Evolutionary conservation across 257 asterid species (phyloP).

Genomic region (Primulina huaijiensis): DNA sequence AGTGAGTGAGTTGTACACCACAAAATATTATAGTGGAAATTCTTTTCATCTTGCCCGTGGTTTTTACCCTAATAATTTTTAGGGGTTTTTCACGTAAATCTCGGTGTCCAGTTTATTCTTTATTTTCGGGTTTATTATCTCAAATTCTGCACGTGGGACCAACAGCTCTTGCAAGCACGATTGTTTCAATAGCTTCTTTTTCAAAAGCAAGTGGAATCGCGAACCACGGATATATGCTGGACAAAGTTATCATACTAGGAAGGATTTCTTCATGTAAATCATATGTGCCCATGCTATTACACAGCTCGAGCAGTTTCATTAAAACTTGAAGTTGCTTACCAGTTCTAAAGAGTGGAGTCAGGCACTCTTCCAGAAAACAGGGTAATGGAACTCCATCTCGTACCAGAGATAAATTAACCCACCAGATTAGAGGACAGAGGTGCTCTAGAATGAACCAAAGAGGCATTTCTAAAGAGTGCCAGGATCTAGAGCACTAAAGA

Average conservation of each 20-base stretch:
- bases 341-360: constrained; percentile 78
- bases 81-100: too few species aligned
- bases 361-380: constrained; percentile 76
- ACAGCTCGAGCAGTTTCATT: constrained; percentile 73
- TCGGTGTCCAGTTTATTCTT: too few species aligned
- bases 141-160: too few species aligned
- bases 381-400: constrained; percentile 80
- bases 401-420: constrained; percentile 47
- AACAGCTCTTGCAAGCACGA: constrained; percentile 63
- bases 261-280: constrained; percentile 57
- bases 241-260: constrained; percentile 54
- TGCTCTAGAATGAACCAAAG: constrained; percentile 25
- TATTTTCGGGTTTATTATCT: too few species aligned
- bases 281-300: constrained; percentile 46
- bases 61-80: too few species aligned
- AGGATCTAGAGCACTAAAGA: constrained; percentile 28
- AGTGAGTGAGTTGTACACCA: too few species aligned
- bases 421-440: constrained; percentile 30
- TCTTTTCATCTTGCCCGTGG: too few species aligned
- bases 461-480: constrained; percentile 25
- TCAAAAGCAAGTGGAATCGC: constrained; percentile 69
- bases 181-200: constrained; percentile 55
- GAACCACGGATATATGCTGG: constrained; percentile 51
- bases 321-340: constrained; percentile 98
- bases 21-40: too few species aligned